Conservation (phyloP, 2,329 filamentous ascomycete genomes). For the Ophiostoma pallidulum region DNA sequence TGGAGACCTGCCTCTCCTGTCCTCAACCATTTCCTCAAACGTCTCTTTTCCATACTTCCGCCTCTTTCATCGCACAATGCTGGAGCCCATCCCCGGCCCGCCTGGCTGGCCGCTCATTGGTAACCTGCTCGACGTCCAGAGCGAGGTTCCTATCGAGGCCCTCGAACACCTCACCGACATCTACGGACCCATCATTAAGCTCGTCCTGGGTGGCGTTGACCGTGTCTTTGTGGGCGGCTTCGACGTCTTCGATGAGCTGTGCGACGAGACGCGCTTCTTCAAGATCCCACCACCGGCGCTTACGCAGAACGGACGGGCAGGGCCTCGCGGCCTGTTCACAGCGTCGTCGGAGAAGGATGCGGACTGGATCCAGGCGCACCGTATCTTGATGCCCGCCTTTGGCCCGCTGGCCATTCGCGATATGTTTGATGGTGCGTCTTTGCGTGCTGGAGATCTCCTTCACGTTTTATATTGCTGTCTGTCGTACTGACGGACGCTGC, state of each 20-base stretch:
- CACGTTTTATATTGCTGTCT: no score
- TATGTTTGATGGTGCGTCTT: no score
- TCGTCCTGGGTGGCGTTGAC: constrained; percentile 2
- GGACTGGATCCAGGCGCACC: constrained; percentile 59
- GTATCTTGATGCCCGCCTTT: constrained; percentile 58
- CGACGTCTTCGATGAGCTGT: constrained; percentile 17
- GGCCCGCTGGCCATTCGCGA: constrained; percentile 56
- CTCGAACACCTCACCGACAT: constrained; percentile 13
- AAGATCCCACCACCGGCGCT: constrained; percentile 14
- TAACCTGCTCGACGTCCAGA: constrained; percentile 17
- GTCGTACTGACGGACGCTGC: no score
- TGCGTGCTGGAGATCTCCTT: no score
- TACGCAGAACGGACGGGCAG: background rate
- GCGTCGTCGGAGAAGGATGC: constrained; percentile 31
- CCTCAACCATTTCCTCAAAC: no score
- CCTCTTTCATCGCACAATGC: no score
- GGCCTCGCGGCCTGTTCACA: constrained; percentile 14
- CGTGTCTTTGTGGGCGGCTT: constrained; percentile 14
- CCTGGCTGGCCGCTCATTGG: constrained; percentile 16
- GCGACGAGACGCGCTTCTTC: constrained; percentile 18
- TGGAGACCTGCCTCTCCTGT: no score
- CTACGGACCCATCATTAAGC: constrained; percentile 15
- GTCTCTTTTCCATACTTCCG: no score
- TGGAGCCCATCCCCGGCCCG: constrained; percentile 4
- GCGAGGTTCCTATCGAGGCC: constrained; percentile 12